These are phyloP conservation scores for Setaria viridis DNA, from an alignment of 202 grass and related monocot species.

Conservation along the genomic window DNA sequence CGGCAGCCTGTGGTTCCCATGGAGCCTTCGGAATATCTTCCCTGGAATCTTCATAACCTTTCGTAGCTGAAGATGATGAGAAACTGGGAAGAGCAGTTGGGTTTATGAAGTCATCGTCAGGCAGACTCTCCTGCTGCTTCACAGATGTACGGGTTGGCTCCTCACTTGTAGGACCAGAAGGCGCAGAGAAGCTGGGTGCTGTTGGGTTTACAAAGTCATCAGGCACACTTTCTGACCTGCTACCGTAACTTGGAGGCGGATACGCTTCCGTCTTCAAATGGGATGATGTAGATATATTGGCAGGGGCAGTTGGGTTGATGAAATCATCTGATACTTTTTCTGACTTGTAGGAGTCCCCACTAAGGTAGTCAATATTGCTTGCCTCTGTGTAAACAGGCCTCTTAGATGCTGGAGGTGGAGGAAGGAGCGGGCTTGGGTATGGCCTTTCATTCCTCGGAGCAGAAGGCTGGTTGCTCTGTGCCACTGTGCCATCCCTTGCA, in stretches of 20 bases:
- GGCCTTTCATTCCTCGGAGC: slow-evolving; percentile 51
- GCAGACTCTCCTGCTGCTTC: slow-evolving; percentile 49
- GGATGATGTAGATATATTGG: slow-evolving; percentile 49
- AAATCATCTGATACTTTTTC: slow-evolving; percentile 60
- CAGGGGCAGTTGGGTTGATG: slow-evolving; percentile 57
- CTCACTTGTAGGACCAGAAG: slow-evolving; percentile 36
- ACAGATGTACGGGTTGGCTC: slow-evolving; percentile 21
- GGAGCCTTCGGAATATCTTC: slow-evolving; percentile 72
- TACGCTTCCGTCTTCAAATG: slow-evolving; percentile 43
- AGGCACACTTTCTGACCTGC: slow-evolving; percentile 39
- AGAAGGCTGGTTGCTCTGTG: slow-evolving; percentile 45
- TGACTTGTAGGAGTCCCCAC: slow-evolving; percentile 64
- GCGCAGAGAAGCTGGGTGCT: slow-evolving; percentile 53
- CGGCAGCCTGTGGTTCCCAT: slow-evolving; percentile 63
- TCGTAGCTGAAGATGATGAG: slow-evolving; percentile 44
- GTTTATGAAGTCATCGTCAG: slow-evolving; percentile 68
- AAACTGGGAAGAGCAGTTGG: slow-evolving; percentile 61
- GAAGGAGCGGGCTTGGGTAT: slow-evolving; percentile 59
- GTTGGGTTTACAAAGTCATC: slow-evolving; percentile 65
- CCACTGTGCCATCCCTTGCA: slow-evolving; percentile 60
- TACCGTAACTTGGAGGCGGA: slow-evolving; percentile 35
- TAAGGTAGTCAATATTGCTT: slow-evolving; percentile 67
- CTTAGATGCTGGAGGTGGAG: slow-evolving; percentile 67
- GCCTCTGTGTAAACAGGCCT: slow-evolving; percentile 62
- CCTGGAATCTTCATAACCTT: slow-evolving; percentile 45